Evolutionary conservation across 2,329 filamentous ascomycete genomes (phyloP), one percentile per base, ranked within the genome.

Genomic region (Microdochium nivale): DNA sequence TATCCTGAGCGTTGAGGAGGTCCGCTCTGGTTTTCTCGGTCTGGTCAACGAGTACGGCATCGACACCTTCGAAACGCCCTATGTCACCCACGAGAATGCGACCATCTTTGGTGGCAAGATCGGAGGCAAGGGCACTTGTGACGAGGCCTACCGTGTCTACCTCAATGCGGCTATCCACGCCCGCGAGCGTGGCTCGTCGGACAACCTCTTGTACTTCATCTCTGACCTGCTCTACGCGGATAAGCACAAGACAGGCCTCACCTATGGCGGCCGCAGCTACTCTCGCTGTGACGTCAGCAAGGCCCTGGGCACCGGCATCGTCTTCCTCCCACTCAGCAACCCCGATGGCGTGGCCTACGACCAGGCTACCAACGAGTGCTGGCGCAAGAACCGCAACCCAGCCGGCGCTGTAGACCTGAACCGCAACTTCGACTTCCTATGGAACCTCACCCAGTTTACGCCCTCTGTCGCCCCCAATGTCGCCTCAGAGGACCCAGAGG

Each of bases 391-490:
- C 62, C 73, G 77, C 32, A 79, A 78, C 61, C 66, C 72, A 0
- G 62, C 61, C 23, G 68, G 63, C 25, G 77, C 76, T 19, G 67
- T 80, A 30, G 78, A 81, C 56, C 65, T 80, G 49, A 80, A 80
- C 63, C 71, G 78, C 50, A 81, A 80, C 66, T 80, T 80, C 57
- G 76, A 80, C 61, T 77, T 79, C 62, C 61, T 80, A 8, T 83
- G 78, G 75, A 72, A 83, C 64, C 77, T 73, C 58, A 65, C 60
- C 30, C 65, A 65, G 51, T 79, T 77, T 61, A 67, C 66, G 32
- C 53, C 63, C 0, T 58, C 56, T 5, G 75, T 73, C 27, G 62
- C 67, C 27, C 58, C 66, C 8, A 60, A 60, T 21, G 65, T 68
- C 2, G 70, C 73, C 23, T 76, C 73, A 5, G 67, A 63, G 9